Percentiles rank a stretch among this genome's conserved stretches.
Conservation (phyloP, 768 basidiomycete species). For the Clitopilus hobsonii region DNA sequence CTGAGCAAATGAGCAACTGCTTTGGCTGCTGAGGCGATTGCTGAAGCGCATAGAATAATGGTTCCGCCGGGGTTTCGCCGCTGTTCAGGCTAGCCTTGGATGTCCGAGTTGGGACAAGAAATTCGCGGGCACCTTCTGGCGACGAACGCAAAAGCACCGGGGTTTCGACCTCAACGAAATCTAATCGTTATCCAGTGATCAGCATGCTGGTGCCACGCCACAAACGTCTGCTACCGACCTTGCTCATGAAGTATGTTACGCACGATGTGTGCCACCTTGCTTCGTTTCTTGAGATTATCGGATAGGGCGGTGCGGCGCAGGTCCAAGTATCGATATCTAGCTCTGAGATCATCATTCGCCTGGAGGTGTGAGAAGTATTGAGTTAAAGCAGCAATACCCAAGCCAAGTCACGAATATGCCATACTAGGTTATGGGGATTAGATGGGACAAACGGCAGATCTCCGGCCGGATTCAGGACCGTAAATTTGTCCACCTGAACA, state of each 20-base stretch:
- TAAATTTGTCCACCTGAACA: slow-evolving; percentile 65
- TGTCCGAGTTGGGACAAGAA: slow-evolving; percentile 77
- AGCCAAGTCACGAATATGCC: slow-evolving; percentile 20
- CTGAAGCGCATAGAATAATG: slow-evolving; percentile 81
- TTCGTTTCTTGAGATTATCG: slow-evolving; percentile 76
- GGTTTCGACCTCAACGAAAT: slow-evolving; percentile 91
- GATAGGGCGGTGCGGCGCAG: slow-evolving; percentile 72
- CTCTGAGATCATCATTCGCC: slow-evolving; percentile 84
- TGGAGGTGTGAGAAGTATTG: slow-evolving; percentile 20
- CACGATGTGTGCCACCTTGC: slow-evolving; percentile 74
- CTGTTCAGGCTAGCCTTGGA: slow-evolving; percentile 19
- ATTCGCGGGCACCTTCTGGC: slow-evolving; percentile 93
- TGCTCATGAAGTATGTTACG: slow-evolving; percentile 68
- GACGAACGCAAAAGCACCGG: slow-evolving; percentile 88
- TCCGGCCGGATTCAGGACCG: slow-evolving; percentile 76
- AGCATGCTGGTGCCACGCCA: not conserved
- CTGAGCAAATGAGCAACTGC: slow-evolving; percentile 87
- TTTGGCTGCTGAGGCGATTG: slow-evolving; percentile 98
- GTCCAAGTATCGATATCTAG: slow-evolving; percentile 86
- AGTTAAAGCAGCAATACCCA: slow-evolving; percentile 5
- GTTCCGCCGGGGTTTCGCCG: slow-evolving; percentile 16
- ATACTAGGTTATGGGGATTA: slow-evolving; percentile 68
- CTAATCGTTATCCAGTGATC: slow-evolving; percentile 33
- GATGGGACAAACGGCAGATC: slow-evolving; percentile 84
- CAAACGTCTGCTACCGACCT: slow-evolving; percentile 39